Base-by-base conservation (phyloP, 495 filamentous ascomycete species). In the Penicillium desertorum region DNA sequence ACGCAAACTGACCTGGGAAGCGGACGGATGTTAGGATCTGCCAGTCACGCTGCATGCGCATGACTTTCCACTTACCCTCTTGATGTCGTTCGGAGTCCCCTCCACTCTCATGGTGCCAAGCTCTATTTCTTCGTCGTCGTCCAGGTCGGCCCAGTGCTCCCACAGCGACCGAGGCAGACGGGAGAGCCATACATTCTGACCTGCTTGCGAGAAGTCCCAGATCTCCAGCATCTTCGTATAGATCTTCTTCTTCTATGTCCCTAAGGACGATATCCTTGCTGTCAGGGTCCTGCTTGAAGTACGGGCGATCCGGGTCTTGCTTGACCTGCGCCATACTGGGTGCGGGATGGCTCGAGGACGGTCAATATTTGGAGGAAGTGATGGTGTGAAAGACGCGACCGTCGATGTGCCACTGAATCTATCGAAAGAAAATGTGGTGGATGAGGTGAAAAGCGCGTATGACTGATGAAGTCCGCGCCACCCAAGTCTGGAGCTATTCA, bases 221-320 rank as follows among this genome's bases (percentile, higher is more conserved):
- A 61, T 97, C 92, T 49, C 90, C 89, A 5, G 89, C 88, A 70
- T 97, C 92, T 71, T 97, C 92, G 58, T 90, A 90, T 56, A 89
- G 76, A 62, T 91, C 89, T 23, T 92, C 86, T 45, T 91, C 87
- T 29, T 84, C 83, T 39, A 88, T 74, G 45, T 77, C 79, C 23
- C 76, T 78, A 29, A 88, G 83, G 32, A 86, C 79, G 9, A 68
- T 57, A 57, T 78, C 81, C 51, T 76, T 75, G 51, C 73, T 78
- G 42, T 90, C 89, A 5, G 82, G 80, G 39, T 93, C 76, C 42
- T 71, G 70, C 51, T 79, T 55, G 42, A 55, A 36, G 32, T 55
- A 55, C 12, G 53, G 32, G 53, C 53, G 43, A 55, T 55, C 53
- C 11, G 53, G 53, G 44, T 55, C 53, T 47, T 55, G 53, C 53